Base-by-base conservation (phyloP, 192 early-diverging fungal species). In the Coemansia brasiliensis region DNA sequence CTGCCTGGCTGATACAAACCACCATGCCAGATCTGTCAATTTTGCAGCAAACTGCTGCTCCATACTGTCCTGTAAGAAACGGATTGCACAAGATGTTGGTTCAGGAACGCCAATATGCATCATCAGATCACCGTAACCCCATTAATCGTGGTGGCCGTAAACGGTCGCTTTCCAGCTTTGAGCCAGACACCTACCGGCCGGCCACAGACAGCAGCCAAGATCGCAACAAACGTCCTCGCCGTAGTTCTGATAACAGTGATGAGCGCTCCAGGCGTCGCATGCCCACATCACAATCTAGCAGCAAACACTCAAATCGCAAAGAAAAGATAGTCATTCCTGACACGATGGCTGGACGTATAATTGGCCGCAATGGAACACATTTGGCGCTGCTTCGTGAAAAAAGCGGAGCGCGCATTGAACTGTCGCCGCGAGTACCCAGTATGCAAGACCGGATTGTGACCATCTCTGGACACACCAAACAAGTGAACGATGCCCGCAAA, bases 271-370 rank as follows among this genome's bases (percentile, higher is more conserved):
- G 9, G 29, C 37, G 16, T 11, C 39, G 13, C 11, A 17, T 24
- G 0, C 8, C 26, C 9, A n/a, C 44, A 0, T 13, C 49, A 5
- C 27, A 29, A 29, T 18, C 49, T 5, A 26, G 32, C 5, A 27
- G 25, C 44, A 15, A 17, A 37, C 50, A 52, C 11, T 8, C n/a
- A 26, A 37, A 18, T 18, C 20, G 8, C n/a, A 39, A 62, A 27
- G 65, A 72, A 18, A 79, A 72, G 39, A 7, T 79, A 0, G 63
- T 79, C 22, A 45, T 79, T n/a, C 51, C 75, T 8, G 69, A 79
- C 37, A 40, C 37, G 32, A 29, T 72, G 18, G 75, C 69, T 51
- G 75, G 75, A 0, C 65, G 61, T 32, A 53, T 79, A 35, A 79
- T 79, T 24, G 75, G 75, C 18, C 65, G 75, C 57, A 79, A 61